A percentile compares a stretch with the other conserved stretches of the same genome.
Conservation (phyloP, 1,139 yeast genomes). For the Candida sojae region DNA sequence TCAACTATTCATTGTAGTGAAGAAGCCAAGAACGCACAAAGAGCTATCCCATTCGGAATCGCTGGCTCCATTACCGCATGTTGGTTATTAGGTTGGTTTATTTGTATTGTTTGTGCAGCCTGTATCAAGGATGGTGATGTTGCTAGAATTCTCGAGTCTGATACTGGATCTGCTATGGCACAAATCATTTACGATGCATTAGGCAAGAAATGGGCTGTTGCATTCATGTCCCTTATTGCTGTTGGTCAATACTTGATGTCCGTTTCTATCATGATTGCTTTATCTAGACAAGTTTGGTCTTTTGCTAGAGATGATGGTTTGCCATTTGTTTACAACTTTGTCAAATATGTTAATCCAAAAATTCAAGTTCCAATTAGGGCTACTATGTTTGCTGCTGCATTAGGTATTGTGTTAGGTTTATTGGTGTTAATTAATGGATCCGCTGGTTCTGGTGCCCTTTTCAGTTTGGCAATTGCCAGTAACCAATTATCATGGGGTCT, state of each 20-base stretch:
- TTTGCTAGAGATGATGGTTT: slow-evolving; percentile 45
- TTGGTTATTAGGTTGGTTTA: slow-evolving; percentile 61
- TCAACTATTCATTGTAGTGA: slow-evolving; percentile 74
- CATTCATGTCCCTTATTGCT: slow-evolving; percentile 60
- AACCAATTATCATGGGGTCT: slow-evolving; percentile 43
- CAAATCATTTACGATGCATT: slow-evolving; percentile 65
- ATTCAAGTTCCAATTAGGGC: slow-evolving; percentile 63
- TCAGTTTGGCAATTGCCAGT: slow-evolving; percentile 51
- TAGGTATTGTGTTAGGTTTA: slow-evolving; percentile 54
- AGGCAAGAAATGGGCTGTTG: slow-evolving; percentile 72
- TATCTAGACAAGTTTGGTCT: slow-evolving; percentile 42
- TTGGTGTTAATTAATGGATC: slow-evolving; percentile 57
- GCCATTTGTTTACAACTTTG: slow-evolving; percentile 42
- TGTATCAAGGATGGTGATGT: slow-evolving; percentile 56
- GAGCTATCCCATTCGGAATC: slow-evolving; percentile 68
- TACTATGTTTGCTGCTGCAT: slow-evolving; percentile 51
- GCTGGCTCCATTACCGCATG: slow-evolving; percentile 52
- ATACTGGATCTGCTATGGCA: slow-evolving; percentile 61
- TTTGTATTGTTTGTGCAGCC: slow-evolving; percentile 56
- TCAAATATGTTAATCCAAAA: slow-evolving; percentile 54
- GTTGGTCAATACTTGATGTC: slow-evolving; percentile 71
- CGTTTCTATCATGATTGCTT: slow-evolving; percentile 32
- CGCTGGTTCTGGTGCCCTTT: slow-evolving; percentile 58
- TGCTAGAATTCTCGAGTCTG: slow-evolving; percentile 38
- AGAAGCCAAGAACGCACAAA: slow-evolving; percentile 66